Percentiles rank a stretch among this genome's conserved stretches.
phyloP scores from a whole-genome alignment of 495 filamentous ascomycete species.

The Penicillium diatomitis region DNA sequence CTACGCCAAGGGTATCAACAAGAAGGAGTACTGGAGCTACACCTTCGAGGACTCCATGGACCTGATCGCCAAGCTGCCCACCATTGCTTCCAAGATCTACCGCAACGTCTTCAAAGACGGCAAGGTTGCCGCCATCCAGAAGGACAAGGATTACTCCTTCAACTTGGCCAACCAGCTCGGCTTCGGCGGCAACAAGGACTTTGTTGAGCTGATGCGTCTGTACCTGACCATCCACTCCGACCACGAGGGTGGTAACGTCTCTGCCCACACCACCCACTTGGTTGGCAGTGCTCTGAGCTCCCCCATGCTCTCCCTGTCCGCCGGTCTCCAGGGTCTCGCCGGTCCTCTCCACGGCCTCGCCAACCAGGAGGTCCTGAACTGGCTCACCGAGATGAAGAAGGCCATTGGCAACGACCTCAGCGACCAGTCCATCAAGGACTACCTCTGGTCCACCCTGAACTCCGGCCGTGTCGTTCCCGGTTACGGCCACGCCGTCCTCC shows the following conservation, averaged over 20 bases:
- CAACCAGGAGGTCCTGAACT: conserved; percentile 98
- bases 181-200: conserved; percentile 90
- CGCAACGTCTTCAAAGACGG: conserved; percentile 99
- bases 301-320: conserved; percentile 89
- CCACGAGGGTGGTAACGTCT: conserved; percentile 98
- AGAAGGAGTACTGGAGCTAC: conserved; percentile 98
- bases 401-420: conserved; percentile 85
- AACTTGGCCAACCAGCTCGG: conserved; percentile 99
- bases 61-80: conserved; percentile 97
- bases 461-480: conserved; percentile 90
- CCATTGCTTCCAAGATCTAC: conserved; percentile 96
- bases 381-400: conserved; percentile 99
- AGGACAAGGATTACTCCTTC: conserved; percentile 97
- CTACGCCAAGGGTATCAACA: conserved; percentile 96
- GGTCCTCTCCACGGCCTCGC: conserved; percentile 97
- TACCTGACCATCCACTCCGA: conserved; percentile 99
- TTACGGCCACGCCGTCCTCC: conserved; percentile 96
- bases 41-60: conserved; percentile 99
- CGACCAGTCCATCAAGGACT: conserved; percentile 91
- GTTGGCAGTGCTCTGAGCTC: conserved; percentile 96
- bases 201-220: conserved; percentile 93
- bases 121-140: conserved; percentile 89
- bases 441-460: conserved; percentile 97
- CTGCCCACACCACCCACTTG: conserved; percentile 95
- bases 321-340: conserved; percentile 94